Evolutionary conservation across 306 rosid species (phyloP).

Genomic region (Corylus avellana): DNA sequence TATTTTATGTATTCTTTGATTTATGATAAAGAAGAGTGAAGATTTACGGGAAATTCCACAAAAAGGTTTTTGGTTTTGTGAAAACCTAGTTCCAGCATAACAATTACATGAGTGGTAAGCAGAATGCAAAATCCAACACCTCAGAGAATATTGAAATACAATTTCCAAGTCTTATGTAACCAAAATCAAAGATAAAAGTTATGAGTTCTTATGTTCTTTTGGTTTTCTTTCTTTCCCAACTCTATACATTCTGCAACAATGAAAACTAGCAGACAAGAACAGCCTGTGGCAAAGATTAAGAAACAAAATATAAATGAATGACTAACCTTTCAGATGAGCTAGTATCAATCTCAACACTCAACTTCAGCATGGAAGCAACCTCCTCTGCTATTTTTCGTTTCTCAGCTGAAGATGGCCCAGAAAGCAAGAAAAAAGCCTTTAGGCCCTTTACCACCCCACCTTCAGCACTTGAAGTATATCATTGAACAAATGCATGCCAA

Average conservation of each 20-base stretch:
- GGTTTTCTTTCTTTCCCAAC: background rate
- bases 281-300: background rate
- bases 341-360: slow-evolving; percentile 80
- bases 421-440: slow-evolving; percentile 37
- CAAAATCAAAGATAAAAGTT: background rate
- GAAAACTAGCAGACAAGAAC: slow-evolving; percentile 4
- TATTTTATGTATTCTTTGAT: too few species aligned
- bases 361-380: slow-evolving; percentile 81
- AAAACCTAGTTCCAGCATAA: background rate
- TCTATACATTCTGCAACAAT: background rate
- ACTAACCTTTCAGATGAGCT: slow-evolving; percentile 72
- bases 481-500: slow-evolving; percentile 26
- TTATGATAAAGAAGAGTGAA: too few species aligned
- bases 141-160: background rate
- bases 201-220: background rate
- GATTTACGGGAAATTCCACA: too few species aligned
- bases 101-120: background rate
- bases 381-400: slow-evolving; percentile 85
- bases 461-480: slow-evolving; percentile 25
- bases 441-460: slow-evolving; percentile 33
- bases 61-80: too few species aligned
- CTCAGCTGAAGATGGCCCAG: slow-evolving; percentile 70
- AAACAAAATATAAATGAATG: background rate
- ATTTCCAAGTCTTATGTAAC: background rate
- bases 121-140: background rate